Base-by-base conservation (phyloP, 2,329 filamentous ascomycete species). In the Triangularia verruculosa region DNA sequence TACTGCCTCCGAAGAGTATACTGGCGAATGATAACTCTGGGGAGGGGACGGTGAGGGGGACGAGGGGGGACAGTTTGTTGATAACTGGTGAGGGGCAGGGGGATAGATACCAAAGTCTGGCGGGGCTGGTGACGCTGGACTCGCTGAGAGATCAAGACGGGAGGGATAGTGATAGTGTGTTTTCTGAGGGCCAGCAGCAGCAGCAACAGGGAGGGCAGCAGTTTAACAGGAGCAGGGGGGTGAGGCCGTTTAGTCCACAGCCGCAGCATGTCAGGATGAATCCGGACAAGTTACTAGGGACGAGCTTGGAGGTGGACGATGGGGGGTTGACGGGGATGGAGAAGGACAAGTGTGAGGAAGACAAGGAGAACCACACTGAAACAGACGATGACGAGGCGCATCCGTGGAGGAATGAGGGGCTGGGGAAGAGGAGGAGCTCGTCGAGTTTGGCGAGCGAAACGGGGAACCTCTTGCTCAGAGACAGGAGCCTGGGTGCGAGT, bases 1-100 rank as follows among this genome's bases (percentile, higher is more conserved):
- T 89, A 68, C 74, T 89, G 56, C 85, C 86, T 43, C 83, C 85
- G 12, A 86, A 84, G 74, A 87, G 84, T 71, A 89, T 89, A 69
- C 80, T 89, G 4, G 82, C 83, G 47, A 84, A 86, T 47, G 39
- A 47, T 20, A 47, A 20, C 9, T 17, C 39, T 20, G 39, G 39
- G 8, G 39, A 20, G n/a, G 34, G 39, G 9, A 47, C 39, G 39
- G 39, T 47, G n/a, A 47, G 39, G 39, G 39, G 39, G n/a, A 2
- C 2, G 39, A 47, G 85, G 30, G 77, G 79, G 22, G 86, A 88
- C 70, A 87, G 83, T 70, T 75, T 88, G 61, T 75, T 85, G 6
- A 78, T 82, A 20, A 7, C 39, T 39, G 39, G n/a, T n/a, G n/a
- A 47, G 11, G n/a, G n/a, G 60, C 82, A 83, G 27, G 71, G 76